Base-by-base conservation (phyloP, 2,329 filamentous ascomycete species). In the Cryphonectria naterciae region DNA sequence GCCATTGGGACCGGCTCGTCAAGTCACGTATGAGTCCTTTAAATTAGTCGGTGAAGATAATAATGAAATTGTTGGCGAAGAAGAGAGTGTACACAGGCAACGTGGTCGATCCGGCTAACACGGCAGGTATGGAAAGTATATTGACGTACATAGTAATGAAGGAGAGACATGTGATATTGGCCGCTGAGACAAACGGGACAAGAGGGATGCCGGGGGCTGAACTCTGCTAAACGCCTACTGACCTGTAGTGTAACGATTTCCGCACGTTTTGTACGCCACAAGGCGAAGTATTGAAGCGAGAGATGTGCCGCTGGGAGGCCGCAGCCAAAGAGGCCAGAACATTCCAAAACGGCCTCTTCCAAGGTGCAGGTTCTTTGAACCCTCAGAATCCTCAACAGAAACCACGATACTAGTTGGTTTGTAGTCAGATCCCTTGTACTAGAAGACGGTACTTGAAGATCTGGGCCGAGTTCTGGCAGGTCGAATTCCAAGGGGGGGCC, bases 121-220 rank as follows among this genome's bases (percentile, higher is more conserved):
- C 54, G 54, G 54, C 54, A 58, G 25, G 4, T 19, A 15, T 56
- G 6, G 19, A 8, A 32, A 13, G 54, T 58, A 58, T 15, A 13
- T 32, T 15, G 54, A 7, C 25, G 54, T 58, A 35, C 54, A 17
- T 17, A 17, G 54, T 19, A 58, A 58, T 58, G 54, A 32, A 8
- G 54, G 54, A 32, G 54, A 58, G 54, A 58, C 54, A 58, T 32
- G 54, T 8, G 54, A 58, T 32, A 58, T 58, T 58, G 15, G 54
- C 28, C 25, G 28, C 28, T 58, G 54, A 58, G 54, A 58, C 54
- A 58, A 58, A 56, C 43, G 17, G 7, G 43, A 49, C 15, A 49
- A 56, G 52, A 56, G 22, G 49, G 49, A 54, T 54, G 2, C n/a
- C 52, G 52, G 52, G n/a, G 5, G 52, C 54, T 58, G 54, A 58